Evolutionary conservation across 495 filamentous ascomycete genomes (phyloP).

Genomic region (Chlorociboria aeruginascens): DNA sequence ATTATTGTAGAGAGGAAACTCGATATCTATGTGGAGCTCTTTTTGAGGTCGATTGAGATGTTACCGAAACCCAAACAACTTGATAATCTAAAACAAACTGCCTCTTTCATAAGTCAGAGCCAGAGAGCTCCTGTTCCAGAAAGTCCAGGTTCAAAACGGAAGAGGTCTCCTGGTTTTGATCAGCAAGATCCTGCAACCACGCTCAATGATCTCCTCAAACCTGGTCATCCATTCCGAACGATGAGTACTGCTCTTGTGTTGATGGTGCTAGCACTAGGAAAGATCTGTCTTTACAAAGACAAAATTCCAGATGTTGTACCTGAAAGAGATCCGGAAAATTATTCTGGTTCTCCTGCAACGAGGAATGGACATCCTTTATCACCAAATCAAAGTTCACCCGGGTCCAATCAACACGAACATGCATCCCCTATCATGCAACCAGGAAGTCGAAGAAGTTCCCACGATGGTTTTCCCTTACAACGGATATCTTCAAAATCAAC

Average conservation of each 20-base stretch:
- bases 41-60: constrained; percentile 22
- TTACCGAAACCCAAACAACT: constrained; percentile 10
- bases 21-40: constrained; percentile 35
- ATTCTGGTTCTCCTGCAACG: constrained; percentile 33
- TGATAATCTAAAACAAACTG: neutral
- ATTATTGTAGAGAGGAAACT: constrained; percentile 50
- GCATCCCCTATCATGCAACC: constrained; percentile 32
- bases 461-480: constrained; percentile 1
- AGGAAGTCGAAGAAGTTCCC: constrained; percentile 10
- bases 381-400: constrained; percentile 36
- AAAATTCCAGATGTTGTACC: constrained; percentile 44
- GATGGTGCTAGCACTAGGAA: constrained; percentile 74
- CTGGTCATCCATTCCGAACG: constrained; percentile 40
- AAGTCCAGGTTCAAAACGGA: constrained; percentile 43
- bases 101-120: neutral
- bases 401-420: constrained; percentile 27
- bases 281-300: constrained; percentile 58
- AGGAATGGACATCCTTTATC: constrained; percentile 37
- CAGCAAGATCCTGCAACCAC: constrained; percentile 12
- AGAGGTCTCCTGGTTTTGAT: constrained; percentile 34
- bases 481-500: neutral
- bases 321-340: constrained; percentile 19
- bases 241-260: constrained; percentile 68
- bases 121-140: constrained; percentile 13
- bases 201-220: constrained; percentile 16